Base-by-base conservation (phyloP, 75 land plant genomes). In the Isoetes taiwanensis region DNA sequence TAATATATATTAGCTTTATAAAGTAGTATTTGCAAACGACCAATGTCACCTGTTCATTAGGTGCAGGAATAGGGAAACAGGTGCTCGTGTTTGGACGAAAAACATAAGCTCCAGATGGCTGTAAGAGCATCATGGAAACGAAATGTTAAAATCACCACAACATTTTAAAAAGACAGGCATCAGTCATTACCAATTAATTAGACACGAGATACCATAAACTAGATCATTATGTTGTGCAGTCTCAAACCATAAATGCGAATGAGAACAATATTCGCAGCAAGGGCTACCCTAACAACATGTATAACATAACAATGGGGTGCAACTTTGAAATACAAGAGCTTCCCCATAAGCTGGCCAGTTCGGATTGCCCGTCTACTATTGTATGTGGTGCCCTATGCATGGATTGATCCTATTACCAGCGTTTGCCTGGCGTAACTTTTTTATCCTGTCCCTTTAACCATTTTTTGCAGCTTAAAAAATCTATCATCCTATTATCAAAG, bases 21-120 rank as follows among this genome's bases (percentile, higher is more conserved):
- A 0, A 32, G 24, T 40, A 28, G 9, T 11, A 4, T 59, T 16
- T 26, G 9, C 21, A 19, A 5, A 28, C 37, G 21, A 16, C 2
- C 20, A 27, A 16, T 17, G 3, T 21, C 14, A 34, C 2, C 29
- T 29, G 24, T 3, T n/a, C 6, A 20, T 41, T 3, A n/a, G 17
- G 19, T 59, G 54, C 68, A 82, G 79, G 40, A 59, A 70, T 71
- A 61, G 63, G 32, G 82, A 23, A 26, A 12, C 39, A 28, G 20
- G 28, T 43, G 43, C 73, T 72, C 29, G 64, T 65, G 69, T 84
- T 77, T 35, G 88, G 88, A 30, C 84, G 88, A 52, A 84, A 84
- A 6, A 84, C 64, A 62, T 84, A 84, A 32, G 88, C 88, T 34
- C 88, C 88, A 75, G 97, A 91, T 41, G 80, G 65, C 94, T 90